Evolutionary conservation across 768 basidiomycete species (phyloP), one percentile per base, ranked within the genome.

Genomic region (Xerocomus brunneocitrinus): DNA sequence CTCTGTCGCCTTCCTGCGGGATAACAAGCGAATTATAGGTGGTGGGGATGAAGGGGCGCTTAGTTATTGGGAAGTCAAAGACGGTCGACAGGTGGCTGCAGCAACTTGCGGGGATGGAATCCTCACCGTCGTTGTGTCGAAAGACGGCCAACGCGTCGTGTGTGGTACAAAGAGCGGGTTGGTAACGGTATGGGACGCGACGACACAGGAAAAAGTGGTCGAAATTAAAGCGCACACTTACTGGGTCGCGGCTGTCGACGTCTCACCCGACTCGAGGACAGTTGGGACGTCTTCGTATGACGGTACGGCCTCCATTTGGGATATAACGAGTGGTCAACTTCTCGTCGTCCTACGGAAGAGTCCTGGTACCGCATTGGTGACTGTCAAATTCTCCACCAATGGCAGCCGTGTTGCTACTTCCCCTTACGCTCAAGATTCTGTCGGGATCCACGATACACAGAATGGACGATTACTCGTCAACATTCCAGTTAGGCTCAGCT

Each of bases 261-360:
- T 59, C 39, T 54, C 58, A 13, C 50, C 56, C 13, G 57, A 59
- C 48, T 58, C 56, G 5, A 46, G 3, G 40, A 39, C 43, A 3
- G 38, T 59, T 19, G 58, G 53, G 8, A 54, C 58, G 4, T 56
- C 56, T 41, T 58, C 57, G 4, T 58, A 54, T 12, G 53, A 58
- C 7, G 38, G 51, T 28, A 36, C 36, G 44, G 58, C 57, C 10
- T 49, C 35, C 7, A 47, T 59, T 12, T 60, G 58, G 58, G 53
- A 59, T 25, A 52, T 60, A 38, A 19, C 40, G 7, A 60, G 53
- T 9, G 58, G 58, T 4, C 39, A 44, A 32, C 57, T 36, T 14
- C 47, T 58, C 22, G 53, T 59, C 13, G 50, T 48, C n/a, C 4
- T 60, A 12, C 24, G 49, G 14, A 48, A 43, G 22, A 40, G 24